Evolutionary conservation across 2,329 filamentous ascomycete species (phyloP).

Genomic region (Cercospora janseana): DNA sequence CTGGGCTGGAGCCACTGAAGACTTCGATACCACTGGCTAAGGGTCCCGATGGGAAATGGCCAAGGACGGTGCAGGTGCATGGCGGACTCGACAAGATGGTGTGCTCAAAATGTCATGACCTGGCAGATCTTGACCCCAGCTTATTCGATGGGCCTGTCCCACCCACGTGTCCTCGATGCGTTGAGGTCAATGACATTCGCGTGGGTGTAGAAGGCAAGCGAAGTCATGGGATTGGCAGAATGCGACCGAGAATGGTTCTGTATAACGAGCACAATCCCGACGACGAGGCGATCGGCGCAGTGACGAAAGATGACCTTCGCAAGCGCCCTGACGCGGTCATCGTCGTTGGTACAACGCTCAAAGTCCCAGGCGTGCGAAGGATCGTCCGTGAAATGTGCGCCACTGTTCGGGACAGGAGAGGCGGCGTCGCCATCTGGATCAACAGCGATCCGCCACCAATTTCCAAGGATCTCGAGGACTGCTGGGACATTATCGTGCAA

Average conservation of each 20-base stretch:
- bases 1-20: conserved; percentile 71
- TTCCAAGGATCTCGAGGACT: conserved; percentile 81
- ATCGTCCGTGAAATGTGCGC: conserved; percentile 89
- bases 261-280: conserved; percentile 98
- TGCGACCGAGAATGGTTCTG: conserved; percentile 89
- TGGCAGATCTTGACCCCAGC: conserved; percentile 71
- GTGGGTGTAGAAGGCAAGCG: conserved; percentile 76
- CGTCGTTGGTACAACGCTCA: conserved; percentile 92
- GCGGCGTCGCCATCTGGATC: conserved; percentile 83
- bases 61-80: conserved; percentile 87
- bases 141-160: conserved; percentile 82
- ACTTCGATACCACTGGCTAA: conserved; percentile 78
- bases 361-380: conserved; percentile 86
- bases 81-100: conserved; percentile 95
- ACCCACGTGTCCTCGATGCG: conserved; percentile 74
- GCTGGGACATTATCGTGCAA: conserved; percentile 87
- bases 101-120: conserved; percentile 83
- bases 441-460: conserved; percentile 83
- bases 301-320: conserved; percentile 81
- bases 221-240: conserved; percentile 85
- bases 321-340: conserved; percentile 85
- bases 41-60: conserved; percentile 77
- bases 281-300: conserved; percentile 90
- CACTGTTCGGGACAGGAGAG: conserved; percentile 74
- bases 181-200: conserved; percentile 71